A percentile compares a stretch with the other conserved stretches of the same genome.
Evolutionary conservation across 169 alveolate species (phyloP).

Genomic region (Blepharisma undulans): DNA sequence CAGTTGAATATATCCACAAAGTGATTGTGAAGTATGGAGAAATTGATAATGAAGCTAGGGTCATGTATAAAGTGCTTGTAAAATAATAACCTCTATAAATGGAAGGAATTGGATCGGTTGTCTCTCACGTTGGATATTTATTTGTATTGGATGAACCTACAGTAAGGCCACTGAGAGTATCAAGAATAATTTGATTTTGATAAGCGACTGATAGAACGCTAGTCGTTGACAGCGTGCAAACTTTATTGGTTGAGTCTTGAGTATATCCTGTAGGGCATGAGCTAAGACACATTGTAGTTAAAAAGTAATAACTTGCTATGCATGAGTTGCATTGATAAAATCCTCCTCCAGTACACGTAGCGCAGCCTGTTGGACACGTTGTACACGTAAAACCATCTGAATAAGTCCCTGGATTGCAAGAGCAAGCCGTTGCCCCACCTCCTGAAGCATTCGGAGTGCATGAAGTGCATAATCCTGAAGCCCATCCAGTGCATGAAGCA

Average conservation of each 20-base stretch:
- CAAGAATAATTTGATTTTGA: background rate
- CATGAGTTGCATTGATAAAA: background rate
- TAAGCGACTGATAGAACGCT: background rate
- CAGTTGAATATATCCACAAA: background rate
- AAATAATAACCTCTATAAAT: background rate
- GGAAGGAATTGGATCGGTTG: background rate
- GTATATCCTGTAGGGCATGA: constrained; percentile 20
- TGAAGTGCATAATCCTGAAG: background rate
- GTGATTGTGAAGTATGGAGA: constrained; percentile 6
- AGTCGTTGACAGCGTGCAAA: background rate
- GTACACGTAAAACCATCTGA: background rate
- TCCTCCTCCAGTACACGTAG: background rate
- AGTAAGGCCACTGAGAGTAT: background rate
- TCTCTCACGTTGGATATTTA: background rate
- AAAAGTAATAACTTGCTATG: background rate
- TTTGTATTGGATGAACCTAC: background rate
- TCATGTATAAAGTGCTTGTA: background rate
- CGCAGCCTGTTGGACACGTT: background rate
- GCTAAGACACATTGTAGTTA: background rate
- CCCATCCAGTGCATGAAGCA: background rate
- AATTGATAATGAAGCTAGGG: background rate
- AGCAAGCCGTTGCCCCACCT: background rate
- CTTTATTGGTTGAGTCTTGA: background rate
- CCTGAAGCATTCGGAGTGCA: background rate
- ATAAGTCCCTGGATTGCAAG: background rate